Evolutionary conservation across 2,329 filamentous ascomycete genomes (phyloP), one percentile per base, ranked within the genome.

Genomic region (Trichoderma sp.): DNA sequence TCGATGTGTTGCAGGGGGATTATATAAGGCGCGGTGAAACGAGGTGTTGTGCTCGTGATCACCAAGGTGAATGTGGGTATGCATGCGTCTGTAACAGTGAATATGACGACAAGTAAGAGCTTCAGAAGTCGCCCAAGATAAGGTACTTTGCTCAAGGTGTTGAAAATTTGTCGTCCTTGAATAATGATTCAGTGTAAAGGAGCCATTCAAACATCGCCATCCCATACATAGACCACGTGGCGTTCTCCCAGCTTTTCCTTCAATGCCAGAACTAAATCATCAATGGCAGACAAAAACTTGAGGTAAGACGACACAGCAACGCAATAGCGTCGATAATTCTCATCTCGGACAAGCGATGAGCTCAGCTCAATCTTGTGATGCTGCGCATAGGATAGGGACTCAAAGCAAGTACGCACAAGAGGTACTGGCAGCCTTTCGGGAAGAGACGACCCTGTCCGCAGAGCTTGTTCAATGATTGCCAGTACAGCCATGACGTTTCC

Each of bases 401-500:
- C 71, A 56, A 76, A 71, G 15, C 72, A 73, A 3, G 76, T 75
- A 3, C 76, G 74, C 1, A 82, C 69, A 24, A 84, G 68, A 2
- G 82, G 82, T 1, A 79, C 78, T 0, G 82, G 82, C 0, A 84
- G 68, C 3, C 81, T 73, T 59, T 81, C 79, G 0, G 82, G 82
- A 0, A 83, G 68, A 0, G 82, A 75, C n/a, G 78, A 77, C 0
- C 80, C 82, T 0, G 80, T 83, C 21, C 79, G 77, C 15, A 85
- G 69, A 2, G 80, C 73, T 57, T 83, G 80, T 56, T 82, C 80
- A 7, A 82, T 70, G 3, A 83, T 76, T 1, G 73, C 74, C 0
- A 84, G 69, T 2, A 83, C 80, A 1, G 80, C 80, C 82, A 84
- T 85, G 58, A 82, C 68, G 30, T 83, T 81, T 3, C 79, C 81